These are phyloP conservation scores for Penicillium sp. DNA, from an alignment of 2,329 filamentous ascomycete genomes.

Conservation along the genomic window DNA sequence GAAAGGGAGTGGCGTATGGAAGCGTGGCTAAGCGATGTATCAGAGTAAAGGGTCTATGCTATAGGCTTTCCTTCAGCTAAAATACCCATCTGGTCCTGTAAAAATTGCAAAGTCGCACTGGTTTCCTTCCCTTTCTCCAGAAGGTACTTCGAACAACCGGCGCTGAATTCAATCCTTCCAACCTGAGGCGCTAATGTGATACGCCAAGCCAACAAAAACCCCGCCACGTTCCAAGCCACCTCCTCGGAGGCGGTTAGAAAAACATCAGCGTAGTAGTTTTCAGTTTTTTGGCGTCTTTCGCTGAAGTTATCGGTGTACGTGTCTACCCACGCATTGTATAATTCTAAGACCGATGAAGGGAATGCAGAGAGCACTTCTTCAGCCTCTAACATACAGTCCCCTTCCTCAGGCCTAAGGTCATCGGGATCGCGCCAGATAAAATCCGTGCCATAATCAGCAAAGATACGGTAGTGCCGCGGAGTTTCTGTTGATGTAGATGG, in stretches of 20 bases:
- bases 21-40: no score
- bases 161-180: constrained; percentile 2
- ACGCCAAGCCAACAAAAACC: constrained; percentile 21
- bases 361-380: constrained; percentile 7
- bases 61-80: background rate
- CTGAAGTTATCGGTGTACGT: constrained; percentile 11
- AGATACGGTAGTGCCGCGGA: constrained; percentile 16
- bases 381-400: background rate
- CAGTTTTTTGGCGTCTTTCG: constrained; percentile 5
- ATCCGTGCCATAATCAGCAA: constrained; percentile 16
- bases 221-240: constrained; percentile 19
- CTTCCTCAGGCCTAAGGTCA: constrained; percentile 6
- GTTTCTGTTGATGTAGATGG: background rate
- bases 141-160: constrained; percentile 2
- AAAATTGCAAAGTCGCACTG: constrained; percentile 1
- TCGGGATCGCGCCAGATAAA: constrained; percentile 15
- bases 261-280: constrained; percentile 4
- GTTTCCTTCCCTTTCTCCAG: constrained; percentile 5
- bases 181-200: constrained; percentile 14
- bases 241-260: constrained; percentile 12
- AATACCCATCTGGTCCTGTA: constrained; percentile 4
- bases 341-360: constrained; percentile 8
- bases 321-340: constrained; percentile 17
- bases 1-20: no score
- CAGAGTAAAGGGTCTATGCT: no score